A percentile compares a stretch with the other conserved stretches of the same genome.
These are phyloP conservation scores for Candida lessepsii DNA, from an alignment of 805 yeast genomes.

Conservation along the genomic window DNA sequence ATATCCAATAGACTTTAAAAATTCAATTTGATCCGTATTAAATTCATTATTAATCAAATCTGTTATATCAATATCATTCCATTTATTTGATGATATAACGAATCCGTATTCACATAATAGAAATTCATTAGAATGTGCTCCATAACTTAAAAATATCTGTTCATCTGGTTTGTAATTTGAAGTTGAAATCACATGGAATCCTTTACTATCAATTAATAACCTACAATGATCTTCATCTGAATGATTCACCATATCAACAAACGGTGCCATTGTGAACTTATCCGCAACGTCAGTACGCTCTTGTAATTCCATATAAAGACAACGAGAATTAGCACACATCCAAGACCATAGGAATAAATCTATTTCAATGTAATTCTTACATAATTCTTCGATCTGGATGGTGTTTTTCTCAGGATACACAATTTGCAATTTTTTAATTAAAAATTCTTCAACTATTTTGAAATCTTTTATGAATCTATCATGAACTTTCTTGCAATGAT, in stretches of 20 bases:
- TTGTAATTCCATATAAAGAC: slow-evolving; percentile 73
- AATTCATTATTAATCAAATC: slow-evolving; percentile 37
- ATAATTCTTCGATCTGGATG: neutral
- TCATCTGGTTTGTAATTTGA: slow-evolving; percentile 35
- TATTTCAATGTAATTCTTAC: neutral
- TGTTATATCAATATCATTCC: slow-evolving; percentile 72
- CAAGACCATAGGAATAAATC: slow-evolving; percentile 62
- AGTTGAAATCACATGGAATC: slow-evolving; percentile 50
- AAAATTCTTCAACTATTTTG: slow-evolving; percentile 22
- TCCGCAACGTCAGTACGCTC: slow-evolving; percentile 50
- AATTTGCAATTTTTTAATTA: slow-evolving; percentile 2
- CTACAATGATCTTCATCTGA: slow-evolving; percentile 51
- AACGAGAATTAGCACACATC: slow-evolving; percentile 89
- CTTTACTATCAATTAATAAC: slow-evolving; percentile 44
- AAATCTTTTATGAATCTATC: slow-evolving; percentile 47
- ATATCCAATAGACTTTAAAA: slow-evolving; percentile 54
- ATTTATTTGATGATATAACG: slow-evolving; percentile 51
- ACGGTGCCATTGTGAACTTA: slow-evolving; percentile 89
- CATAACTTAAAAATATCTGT: slow-evolving; percentile 75
- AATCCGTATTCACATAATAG: slow-evolving; percentile 88
- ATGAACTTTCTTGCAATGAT: slow-evolving; percentile 42
- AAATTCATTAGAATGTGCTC: slow-evolving; percentile 85
- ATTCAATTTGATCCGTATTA: slow-evolving; percentile 37
- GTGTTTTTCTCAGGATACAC: neutral
- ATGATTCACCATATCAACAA: slow-evolving; percentile 86